Base-by-base conservation (phyloP, 208 protist species). In the Crithidia thermophila region DNA sequence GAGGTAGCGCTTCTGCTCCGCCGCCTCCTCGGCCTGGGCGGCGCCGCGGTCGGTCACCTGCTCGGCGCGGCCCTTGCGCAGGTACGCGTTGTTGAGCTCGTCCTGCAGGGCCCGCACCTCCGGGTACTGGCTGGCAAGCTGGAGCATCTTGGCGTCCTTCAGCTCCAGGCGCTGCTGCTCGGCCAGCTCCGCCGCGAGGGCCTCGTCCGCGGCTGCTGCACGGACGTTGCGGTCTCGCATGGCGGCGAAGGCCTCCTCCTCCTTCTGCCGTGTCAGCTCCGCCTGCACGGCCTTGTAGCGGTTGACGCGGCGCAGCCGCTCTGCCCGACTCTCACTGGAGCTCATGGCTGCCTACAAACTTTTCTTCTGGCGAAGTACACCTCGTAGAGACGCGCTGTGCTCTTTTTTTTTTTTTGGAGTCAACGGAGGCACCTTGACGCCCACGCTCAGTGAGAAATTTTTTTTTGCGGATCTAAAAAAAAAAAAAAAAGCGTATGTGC, bases 91-190 rank as follows among this genome's bases (percentile, higher is more conserved):
- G 56, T 87, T 87, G 36, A 97, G 71, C 67, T 76, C 66, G 40
- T 75, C 46, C 66, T 94, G 81, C 39, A 97, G 65, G 30, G 90
- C 74, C n/a, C 88, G 87, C 42, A 97, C 77, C 67, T 93, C 84
- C 0, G 89, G 89, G 49, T 81, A 86, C n/a, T 87, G 68, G 20
- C 85, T 75, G 13, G 84, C 89, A 4, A 94, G 77, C 73, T 94
- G 92, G 21, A 94, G 71, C 88, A 94, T 97, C 74, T 97, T 97
- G n/a, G 72, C 75, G 50, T 95, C 88, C 55, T 83, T 77, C 25
- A 91, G 9, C 43, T 94, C 84, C 6, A 77, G 71, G 7, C 80
- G 64, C 69, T 97, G 87, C 71, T 90, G 67, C 63, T 95, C 81
- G 11, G 84, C 80, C 33, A 97, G 72, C 66, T 90, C 88, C 27